Evolutionary conservation across 129 eudicot genomes (phyloP).

Genomic region (Lactuca saligna): DNA sequence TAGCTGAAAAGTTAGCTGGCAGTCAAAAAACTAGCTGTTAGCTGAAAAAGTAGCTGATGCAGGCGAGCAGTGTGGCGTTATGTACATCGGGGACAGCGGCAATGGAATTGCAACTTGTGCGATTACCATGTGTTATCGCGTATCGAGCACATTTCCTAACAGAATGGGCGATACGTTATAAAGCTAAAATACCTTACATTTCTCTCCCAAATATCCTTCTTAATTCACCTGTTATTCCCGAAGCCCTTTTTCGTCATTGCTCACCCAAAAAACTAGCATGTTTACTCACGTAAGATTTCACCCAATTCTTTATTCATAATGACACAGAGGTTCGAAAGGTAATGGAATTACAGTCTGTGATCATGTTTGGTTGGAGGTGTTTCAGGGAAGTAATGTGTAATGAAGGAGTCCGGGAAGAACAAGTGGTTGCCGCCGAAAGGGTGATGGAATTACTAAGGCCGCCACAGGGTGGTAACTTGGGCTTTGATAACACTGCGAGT

Average conservation of each 20-base stretch:
- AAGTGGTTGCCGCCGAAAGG: conserved; percentile 50
- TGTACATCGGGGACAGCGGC: conserved; percentile 98
- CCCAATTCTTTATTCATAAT: neutral
- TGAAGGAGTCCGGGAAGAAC: conserved; percentile 46
- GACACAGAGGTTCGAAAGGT: neutral
- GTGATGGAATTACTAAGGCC: conserved; percentile 48
- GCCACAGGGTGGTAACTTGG: conserved; percentile 13
- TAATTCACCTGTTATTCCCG: conserved; percentile 68
- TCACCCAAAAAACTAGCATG: conserved; percentile 65
- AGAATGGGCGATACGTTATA: conserved; percentile 76
- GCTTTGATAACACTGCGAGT: conserved; percentile 41
- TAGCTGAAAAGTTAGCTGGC: too few relatives aligned
- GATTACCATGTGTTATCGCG: conserved; percentile 91
- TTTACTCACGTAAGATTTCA: conserved; percentile 51
- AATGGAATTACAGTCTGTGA: neutral
- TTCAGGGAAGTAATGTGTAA: conserved; percentile 54
- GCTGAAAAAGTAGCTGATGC: conserved; percentile 11
- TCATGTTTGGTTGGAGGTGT: neutral
- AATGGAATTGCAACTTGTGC: conserved; percentile 90
- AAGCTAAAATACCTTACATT: conserved; percentile 78
- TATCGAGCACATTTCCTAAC: conserved; percentile 90
- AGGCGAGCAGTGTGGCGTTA: conserved; percentile 86
- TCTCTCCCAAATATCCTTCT: conserved; percentile 90
- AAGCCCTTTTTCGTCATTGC: conserved; percentile 76
- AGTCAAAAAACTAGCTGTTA: too few relatives aligned